Conservation (phyloP, 257 asterid species). For the Lavandula angustifolia region DNA sequence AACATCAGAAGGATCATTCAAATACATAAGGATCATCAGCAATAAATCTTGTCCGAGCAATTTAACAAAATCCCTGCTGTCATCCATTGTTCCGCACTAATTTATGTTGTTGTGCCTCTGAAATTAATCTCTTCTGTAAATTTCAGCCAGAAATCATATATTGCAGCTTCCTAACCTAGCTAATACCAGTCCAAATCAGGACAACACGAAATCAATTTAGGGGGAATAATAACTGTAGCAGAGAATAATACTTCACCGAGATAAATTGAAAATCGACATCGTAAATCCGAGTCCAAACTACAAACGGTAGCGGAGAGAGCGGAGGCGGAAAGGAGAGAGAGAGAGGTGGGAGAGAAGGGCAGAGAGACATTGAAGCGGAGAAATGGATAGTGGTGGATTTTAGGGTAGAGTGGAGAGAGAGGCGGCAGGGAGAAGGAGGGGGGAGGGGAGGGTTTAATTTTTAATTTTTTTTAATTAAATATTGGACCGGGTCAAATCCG, state of each 20-base stretch:
- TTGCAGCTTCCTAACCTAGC: slow-evolving; percentile 25
- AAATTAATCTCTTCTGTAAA: neutral
- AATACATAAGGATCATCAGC: slow-evolving; percentile 48
- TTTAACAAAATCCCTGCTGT: slow-evolving; percentile 50
- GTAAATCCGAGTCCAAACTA: neutral
- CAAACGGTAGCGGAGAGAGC: no score
- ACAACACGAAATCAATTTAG: slow-evolving; percentile 3
- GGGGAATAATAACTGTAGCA: neutral
- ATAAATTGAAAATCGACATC: neutral
- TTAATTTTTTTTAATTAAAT: no score
- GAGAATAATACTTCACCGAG: neutral
- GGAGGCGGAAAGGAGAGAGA: no score
- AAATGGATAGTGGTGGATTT: no score
- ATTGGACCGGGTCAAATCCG: no score
- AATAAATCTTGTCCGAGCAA: slow-evolving; percentile 66
- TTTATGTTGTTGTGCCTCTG: neutral
- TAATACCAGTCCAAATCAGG: slow-evolving; percentile 10
- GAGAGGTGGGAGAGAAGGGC: no score
- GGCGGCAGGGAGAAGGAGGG: no score
- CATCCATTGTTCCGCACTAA: slow-evolving; percentile 39
- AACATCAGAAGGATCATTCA: slow-evolving; percentile 74
- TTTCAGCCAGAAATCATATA: slow-evolving; percentile 19
- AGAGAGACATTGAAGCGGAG: no score
- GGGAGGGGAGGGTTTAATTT: no score
- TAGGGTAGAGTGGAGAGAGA: no score